Conservation (phyloP, 306 rosid species). For the Biancaea sappan region DNA sequence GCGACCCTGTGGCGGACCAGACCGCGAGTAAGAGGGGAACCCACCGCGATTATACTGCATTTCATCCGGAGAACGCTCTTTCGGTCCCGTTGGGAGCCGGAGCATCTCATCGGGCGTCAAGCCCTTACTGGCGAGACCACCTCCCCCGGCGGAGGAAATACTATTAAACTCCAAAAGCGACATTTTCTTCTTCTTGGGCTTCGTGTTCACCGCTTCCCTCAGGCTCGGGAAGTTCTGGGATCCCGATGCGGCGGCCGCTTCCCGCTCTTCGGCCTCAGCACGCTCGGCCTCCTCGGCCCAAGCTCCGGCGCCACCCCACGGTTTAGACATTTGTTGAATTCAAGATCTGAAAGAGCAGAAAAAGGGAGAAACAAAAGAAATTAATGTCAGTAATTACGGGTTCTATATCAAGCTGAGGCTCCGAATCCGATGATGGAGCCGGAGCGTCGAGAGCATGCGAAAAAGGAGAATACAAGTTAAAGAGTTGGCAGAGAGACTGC, state of each 20-base stretch:
- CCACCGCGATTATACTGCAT: constrained; percentile 82
- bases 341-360: constrained; percentile 50
- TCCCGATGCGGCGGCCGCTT: constrained; percentile 46
- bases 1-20: constrained; percentile 46
- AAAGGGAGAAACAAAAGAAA: background rate
- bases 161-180: constrained; percentile 39
- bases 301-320: constrained; percentile 88
- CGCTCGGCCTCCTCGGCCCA: constrained; percentile 99
- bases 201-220: constrained; percentile 64
- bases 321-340: constrained; percentile 61
- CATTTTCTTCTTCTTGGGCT: constrained; percentile 84
- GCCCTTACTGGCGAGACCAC: constrained; percentile 19
- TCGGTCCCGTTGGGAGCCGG: constrained; percentile 88
- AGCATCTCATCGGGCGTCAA: constrained; percentile 79
- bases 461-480: constrained; percentile 4
- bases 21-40: constrained; percentile 58
- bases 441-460: constrained; percentile 72
- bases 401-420: constrained; percentile 54
- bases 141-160: constrained; percentile 13
- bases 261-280: constrained; percentile 85
- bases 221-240: constrained; percentile 79
- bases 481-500: constrained; percentile 3
- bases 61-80: constrained; percentile 78
- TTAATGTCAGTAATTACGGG: background rate
- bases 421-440: constrained; percentile 81